These are phyloP conservation scores for Fagopyrum esculentum DNA, from an alignment of 148 eudicot species.

Conservation along the genomic window DNA sequence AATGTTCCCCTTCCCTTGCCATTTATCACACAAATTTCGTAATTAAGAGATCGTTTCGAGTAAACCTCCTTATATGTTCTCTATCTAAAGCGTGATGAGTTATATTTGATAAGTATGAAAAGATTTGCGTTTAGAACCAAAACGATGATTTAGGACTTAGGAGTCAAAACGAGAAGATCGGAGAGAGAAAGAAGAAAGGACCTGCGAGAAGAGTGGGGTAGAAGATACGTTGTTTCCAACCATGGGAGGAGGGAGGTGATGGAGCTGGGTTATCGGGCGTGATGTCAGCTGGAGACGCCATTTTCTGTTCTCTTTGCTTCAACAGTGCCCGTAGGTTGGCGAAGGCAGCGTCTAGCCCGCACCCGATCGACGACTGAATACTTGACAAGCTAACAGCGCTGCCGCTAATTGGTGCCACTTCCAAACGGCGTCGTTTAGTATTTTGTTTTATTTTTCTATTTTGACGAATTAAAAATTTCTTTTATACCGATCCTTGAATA, in stretches of 20 bases:
- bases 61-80: neutral
- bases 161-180: slow-evolving; percentile 5
- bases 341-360: slow-evolving; percentile 1
- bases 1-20: neutral
- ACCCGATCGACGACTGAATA: neutral
- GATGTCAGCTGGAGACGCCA: slow-evolving; percentile 19
- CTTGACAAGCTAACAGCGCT: neutral
- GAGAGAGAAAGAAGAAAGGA: slow-evolving; percentile 11
- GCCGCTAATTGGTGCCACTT: neutral
- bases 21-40: neutral
- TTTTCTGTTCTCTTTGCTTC: slow-evolving; percentile 2
- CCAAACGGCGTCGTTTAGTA: slow-evolving; percentile 5
- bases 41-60: neutral
- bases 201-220: slow-evolving; percentile 73
- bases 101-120: neutral
- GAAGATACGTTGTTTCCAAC: slow-evolving; percentile 55
- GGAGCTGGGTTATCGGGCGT: slow-evolving; percentile 16
- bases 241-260: slow-evolving; percentile 29
- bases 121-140: neutral
- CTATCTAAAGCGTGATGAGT: neutral
- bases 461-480: neutral
- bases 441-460: neutral
- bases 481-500: too few species aligned
- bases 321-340: neutral
- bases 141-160: neutral